These are phyloP conservation scores for Lasiodiplodia theobromae DNA, from an alignment of 2,329 filamentous ascomycete genomes.

Conservation along the genomic window DNA sequence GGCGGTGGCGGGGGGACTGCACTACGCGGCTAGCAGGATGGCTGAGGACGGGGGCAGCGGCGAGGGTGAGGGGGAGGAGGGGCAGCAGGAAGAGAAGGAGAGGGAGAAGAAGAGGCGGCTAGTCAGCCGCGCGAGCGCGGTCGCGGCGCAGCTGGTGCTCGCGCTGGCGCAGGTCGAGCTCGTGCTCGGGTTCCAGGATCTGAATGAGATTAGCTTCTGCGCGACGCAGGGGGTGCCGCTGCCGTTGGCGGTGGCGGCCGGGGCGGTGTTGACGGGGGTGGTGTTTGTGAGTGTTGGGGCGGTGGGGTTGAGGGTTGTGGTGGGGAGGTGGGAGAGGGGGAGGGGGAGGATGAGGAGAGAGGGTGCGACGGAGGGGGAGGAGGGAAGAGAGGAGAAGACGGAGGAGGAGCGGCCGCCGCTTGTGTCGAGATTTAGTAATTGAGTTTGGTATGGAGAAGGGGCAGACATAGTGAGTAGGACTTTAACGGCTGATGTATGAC, in stretches of 20 bases:
- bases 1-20: neutral
- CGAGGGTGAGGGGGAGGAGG: no score
- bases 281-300: neutral
- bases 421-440: conserved; percentile 7
- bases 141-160: conserved; percentile 2
- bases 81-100: no score
- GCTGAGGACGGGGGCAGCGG: neutral
- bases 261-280: neutral
- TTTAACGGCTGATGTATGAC: no score
- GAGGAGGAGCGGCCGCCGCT: neutral
- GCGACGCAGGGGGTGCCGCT: neutral
- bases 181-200: neutral
- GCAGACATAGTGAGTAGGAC: no score
- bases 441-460: neutral
- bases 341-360: neutral
- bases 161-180: conserved; percentile 2
- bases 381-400: neutral
- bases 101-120: no score
- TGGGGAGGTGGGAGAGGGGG: conserved; percentile 1
- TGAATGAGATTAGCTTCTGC: conserved; percentile 14
- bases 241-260: conserved; percentile 5
- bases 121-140: neutral
- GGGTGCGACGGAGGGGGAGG: neutral
- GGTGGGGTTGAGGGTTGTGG: conserved; percentile 6
- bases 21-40: neutral